Evolutionary conservation across 1,284 basidiomycete species (phyloP).

Genomic region (Leccinum solheimii): DNA sequence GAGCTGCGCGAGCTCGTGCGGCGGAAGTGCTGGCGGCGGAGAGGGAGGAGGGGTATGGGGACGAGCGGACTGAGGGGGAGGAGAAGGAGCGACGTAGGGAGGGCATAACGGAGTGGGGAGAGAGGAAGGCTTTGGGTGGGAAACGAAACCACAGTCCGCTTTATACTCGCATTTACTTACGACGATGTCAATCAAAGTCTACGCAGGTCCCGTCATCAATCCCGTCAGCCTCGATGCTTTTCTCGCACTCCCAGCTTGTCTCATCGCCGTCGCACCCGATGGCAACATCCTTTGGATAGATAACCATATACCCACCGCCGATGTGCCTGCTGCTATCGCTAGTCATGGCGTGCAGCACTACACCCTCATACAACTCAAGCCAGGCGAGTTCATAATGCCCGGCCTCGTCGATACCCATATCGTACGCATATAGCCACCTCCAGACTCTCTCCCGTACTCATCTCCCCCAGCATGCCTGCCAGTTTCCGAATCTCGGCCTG

Average conservation of each 20-base stretch:
- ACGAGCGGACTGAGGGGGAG: constrained; percentile 60
- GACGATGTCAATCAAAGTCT: constrained; percentile 40
- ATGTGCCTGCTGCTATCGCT: constrained; percentile 46
- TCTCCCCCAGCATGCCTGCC: constrained; percentile 75
- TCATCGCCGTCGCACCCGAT: constrained; percentile 56
- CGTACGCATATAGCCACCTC: constrained; percentile 41
- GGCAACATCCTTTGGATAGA: constrained; percentile 74
- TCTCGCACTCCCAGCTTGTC: constrained; percentile 53
- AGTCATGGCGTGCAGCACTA: constrained; percentile 36
- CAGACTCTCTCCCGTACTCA: background rate
- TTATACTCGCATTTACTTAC: constrained; percentile 31
- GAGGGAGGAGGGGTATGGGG: constrained; percentile 54
- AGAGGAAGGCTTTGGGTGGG: constrained; percentile 26
- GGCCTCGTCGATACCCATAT: constrained; percentile 92
- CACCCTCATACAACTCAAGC: constrained; percentile 42
- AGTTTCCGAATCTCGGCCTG: constrained; percentile 83
- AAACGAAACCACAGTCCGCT: constrained; percentile 23
- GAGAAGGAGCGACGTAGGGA: constrained; percentile 75
- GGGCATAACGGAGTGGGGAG: constrained; percentile 49
- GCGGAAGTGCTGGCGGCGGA: constrained; percentile 34
- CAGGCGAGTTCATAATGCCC: constrained; percentile 83
- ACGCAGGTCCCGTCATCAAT: constrained; percentile 70
- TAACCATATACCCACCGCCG: constrained; percentile 48
- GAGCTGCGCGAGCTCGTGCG: constrained; percentile 37
- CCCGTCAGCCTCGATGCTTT: constrained; percentile 57